Evolutionary conservation across 2,329 filamentous ascomycete species (phyloP).

Genomic region (Fusarium veterinarium): DNA sequence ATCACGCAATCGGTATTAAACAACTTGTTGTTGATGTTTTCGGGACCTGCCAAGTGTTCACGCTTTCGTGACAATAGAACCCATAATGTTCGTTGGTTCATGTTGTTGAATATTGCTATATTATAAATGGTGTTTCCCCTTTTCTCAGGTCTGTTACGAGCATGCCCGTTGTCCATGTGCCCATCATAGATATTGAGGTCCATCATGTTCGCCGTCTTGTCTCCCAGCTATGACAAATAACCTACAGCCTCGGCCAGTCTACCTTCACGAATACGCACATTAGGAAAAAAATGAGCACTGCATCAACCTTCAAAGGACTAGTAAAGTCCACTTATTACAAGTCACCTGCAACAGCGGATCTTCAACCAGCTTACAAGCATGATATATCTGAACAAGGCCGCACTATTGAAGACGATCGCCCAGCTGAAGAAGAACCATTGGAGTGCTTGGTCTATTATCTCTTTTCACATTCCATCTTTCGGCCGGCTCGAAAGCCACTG

Average conservation of each 20-base stretch:
- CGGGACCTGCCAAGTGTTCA: neutral
- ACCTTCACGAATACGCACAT: neutral
- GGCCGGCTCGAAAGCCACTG: slow-evolving; percentile 17
- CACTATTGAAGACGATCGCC: neutral
- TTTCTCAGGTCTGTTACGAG: no score
- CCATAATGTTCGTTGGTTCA: neutral
- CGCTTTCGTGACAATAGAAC: slow-evolving; percentile 3
- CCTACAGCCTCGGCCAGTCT: neutral
- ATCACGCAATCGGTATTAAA: slow-evolving; percentile 10
- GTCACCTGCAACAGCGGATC: neutral
- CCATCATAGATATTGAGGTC: neutral
- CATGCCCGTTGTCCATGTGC: neutral
- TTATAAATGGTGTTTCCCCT: neutral
- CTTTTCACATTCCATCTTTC: slow-evolving; percentile 34
- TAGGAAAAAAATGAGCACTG: neutral
- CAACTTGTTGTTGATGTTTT: neutral
- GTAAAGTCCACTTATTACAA: neutral
- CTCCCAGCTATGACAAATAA: neutral
- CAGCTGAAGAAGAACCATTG: slow-evolving; percentile 21
- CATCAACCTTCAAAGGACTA: neutral
- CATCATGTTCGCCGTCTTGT: neutral
- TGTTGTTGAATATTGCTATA: neutral
- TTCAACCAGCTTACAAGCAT: neutral
- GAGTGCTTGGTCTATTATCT: slow-evolving; percentile 14
- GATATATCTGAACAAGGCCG: neutral